A percentile compares a stretch with the other conserved stretches of the same genome.
These are phyloP conservation scores for Kitagawia praeruptora DNA, from an alignment of 129 eudicot species.

Conservation along the genomic window DNA sequence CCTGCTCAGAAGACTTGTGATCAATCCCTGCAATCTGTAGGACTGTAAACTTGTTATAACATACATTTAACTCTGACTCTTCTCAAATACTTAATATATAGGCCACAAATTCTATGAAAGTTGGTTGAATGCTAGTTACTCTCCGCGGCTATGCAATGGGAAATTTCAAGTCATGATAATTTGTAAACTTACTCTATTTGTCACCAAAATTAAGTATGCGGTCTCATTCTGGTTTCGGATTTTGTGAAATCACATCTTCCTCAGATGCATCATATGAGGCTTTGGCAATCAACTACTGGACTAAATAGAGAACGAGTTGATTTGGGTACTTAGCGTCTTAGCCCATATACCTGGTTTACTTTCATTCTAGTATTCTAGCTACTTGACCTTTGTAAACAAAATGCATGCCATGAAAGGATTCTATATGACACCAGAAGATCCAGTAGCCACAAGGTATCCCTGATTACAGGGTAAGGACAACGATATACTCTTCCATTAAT, in stretches of 20 bases:
- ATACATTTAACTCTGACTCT: too few species aligned
- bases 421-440: slow-evolving; percentile 44
- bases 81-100: not conserved
- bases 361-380: slow-evolving; percentile 20
- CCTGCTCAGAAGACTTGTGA: too few species aligned
- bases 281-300: slow-evolving; percentile 49
- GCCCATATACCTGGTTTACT: slow-evolving; percentile 59
- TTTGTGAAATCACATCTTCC: too few species aligned
- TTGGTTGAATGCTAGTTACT: not conserved
- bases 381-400: slow-evolving; percentile 48
- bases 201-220: too few species aligned
- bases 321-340: slow-evolving; percentile 28
- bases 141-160: not conserved
- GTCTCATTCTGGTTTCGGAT: too few species aligned
- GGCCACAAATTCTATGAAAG: not conserved
- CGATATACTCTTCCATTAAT: too few species aligned
- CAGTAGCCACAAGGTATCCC: slow-evolving; percentile 56
- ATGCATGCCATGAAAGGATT: slow-evolving; percentile 74
- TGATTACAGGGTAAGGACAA: not conserved
- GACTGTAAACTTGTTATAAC: too few species aligned
- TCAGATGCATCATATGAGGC: too few species aligned
- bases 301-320: slow-evolving; percentile 77
- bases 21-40: too few species aligned
- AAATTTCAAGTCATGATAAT: too few species aligned
- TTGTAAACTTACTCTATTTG: too few species aligned